Evolutionary conservation across 495 filamentous ascomycete species (phyloP), one percentile per base, ranked within the genome.

Genomic region (Aspergillus diversus): DNA sequence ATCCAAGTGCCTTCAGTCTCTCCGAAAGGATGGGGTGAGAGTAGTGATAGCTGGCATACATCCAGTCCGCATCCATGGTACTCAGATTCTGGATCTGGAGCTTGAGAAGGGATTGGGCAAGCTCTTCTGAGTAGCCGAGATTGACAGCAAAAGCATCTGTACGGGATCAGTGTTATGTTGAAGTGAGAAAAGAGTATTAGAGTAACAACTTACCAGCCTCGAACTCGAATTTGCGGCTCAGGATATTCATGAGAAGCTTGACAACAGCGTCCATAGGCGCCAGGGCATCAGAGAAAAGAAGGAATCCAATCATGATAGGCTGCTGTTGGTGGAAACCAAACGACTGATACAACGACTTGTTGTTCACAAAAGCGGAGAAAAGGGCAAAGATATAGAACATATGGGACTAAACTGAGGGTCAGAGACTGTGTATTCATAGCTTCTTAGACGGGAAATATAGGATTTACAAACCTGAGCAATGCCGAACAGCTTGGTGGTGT

Each of bases 31-130:
- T 98, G 1, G 95, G 95, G 77, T 99, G 95, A 7, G 93, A 97
- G 84, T 93, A 97, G 79, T 98, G 91, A 80, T 98, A 99, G 80
- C 89, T 93, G 32, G 96, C 93, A 75, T 97, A 99, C 80, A 97
- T 84, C 90, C 90, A 96, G 75, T 99, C 96, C 46, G 95, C 95
- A 74, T 99, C 96, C 94, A 98, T 97, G 60, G 91, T 96, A 79
- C 92, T 93, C 60, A 99, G 83, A 71, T 99, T 99, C 79, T 98
- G 92, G 74, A 97, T 92, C 75, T 99, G 95, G 43, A 99, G 90
- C 80, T 98, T 99, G 77, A 98, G 91, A 63, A 99, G 83, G 15
- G 92, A 93, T 60, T 86, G 78, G 9, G 93, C 92, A 33, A 99
- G 87, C 69, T 97, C 88, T 27, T 83, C 79, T n/a, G 87, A 87